phyloP scores from a whole-genome alignment of 2,329 filamentous ascomycete genomes.

The Paracoccidioides lutzii region DNA sequence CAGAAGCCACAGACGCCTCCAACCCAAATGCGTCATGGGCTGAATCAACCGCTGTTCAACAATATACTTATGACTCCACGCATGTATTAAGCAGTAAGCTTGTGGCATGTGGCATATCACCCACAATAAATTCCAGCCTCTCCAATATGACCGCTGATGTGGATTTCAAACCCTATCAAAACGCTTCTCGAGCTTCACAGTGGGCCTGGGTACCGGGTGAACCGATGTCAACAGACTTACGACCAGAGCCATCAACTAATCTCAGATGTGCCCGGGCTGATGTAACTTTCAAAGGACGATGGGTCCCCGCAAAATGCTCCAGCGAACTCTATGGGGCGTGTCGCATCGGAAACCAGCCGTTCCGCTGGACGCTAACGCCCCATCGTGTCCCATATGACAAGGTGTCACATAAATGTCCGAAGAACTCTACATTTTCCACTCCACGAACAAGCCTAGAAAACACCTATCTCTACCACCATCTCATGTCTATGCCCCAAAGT shows the following conservation, averaged over 20 bases:
- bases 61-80: conserved; percentile 18
- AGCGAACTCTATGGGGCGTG: conserved; percentile 43
- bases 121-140: conserved; percentile 45
- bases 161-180: conserved; percentile 35
- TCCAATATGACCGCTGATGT: conserved; percentile 38
- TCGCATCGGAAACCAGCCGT: conserved; percentile 41
- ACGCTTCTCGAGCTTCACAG: conserved; percentile 38
- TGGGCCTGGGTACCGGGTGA: conserved; percentile 50
- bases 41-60: conserved; percentile 18
- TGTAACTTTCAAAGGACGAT: conserved; percentile 38
- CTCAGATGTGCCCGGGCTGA: conserved; percentile 47
- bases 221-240: conserved; percentile 27
- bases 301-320: conserved; percentile 46
- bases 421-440: conserved; percentile 39
- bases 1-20: conserved; percentile 29
- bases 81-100: conserved; percentile 26
- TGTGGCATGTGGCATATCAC: conserved; percentile 48
- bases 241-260: conserved; percentile 16
- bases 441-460: conserved; percentile 54
- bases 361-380: conserved; percentile 43
- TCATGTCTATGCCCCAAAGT: conserved; percentile 21
- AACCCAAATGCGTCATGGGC: conserved; percentile 44
- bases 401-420: conserved; percentile 36
- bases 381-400: conserved; percentile 31
- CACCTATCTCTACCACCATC: conserved; percentile 39